phyloP scores from a whole-genome alignment of 805 yeast genomes.

The Helenozyma rhizophorensis region DNA sequence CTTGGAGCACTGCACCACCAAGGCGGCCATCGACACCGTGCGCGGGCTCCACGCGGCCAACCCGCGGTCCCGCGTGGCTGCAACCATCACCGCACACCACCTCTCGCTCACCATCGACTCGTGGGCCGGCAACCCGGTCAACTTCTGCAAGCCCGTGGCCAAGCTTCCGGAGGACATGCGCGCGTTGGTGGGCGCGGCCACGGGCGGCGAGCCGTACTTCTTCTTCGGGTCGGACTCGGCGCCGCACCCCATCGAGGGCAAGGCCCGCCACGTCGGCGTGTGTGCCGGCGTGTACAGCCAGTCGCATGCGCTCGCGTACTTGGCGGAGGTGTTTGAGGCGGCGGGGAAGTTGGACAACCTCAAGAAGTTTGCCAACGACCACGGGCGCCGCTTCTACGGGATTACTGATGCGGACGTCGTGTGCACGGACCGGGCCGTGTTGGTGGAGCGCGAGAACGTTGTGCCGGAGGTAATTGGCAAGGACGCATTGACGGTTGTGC shows the following conservation, averaged over 20 bases:
- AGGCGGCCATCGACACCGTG: conserved; percentile 78
- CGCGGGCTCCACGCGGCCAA: conserved; percentile 41
- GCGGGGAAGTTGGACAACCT: conserved; percentile 60
- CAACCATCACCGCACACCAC: conserved; percentile 95
- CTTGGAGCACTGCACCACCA: conserved; percentile 92
- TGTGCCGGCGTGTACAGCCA: conserved; percentile 99
- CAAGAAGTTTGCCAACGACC: conserved; percentile 68
- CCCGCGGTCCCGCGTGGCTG: conserved; percentile 61
- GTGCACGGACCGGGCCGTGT: conserved; percentile 43
- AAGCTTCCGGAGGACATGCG: conserved; percentile 80
- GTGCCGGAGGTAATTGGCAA: conserved; percentile 59
- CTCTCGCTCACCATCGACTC: conserved; percentile 81
- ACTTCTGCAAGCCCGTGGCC: conserved; percentile 97
- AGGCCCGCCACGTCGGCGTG: conserved; percentile 73
- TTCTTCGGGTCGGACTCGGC: conserved; percentile 98
- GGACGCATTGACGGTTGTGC: conserved; percentile 54
- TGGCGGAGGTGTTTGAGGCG: conserved; percentile 81
- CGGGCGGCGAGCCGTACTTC: conserved; percentile 86
- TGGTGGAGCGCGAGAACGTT: conserved; percentile 49
- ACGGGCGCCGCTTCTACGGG: conserved; percentile 69
- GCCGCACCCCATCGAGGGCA: conserved; percentile 84
- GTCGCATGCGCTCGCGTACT: conserved; percentile 70
- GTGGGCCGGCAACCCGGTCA: conserved; percentile 96
- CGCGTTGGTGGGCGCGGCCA: conserved; percentile 83
- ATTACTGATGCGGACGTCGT: conserved; percentile 40